Evolutionary conservation across 371 early-diverging fungal species (phyloP), one percentile per base, ranked within the genome.

Genomic region (Rhizomucor pusillus): DNA sequence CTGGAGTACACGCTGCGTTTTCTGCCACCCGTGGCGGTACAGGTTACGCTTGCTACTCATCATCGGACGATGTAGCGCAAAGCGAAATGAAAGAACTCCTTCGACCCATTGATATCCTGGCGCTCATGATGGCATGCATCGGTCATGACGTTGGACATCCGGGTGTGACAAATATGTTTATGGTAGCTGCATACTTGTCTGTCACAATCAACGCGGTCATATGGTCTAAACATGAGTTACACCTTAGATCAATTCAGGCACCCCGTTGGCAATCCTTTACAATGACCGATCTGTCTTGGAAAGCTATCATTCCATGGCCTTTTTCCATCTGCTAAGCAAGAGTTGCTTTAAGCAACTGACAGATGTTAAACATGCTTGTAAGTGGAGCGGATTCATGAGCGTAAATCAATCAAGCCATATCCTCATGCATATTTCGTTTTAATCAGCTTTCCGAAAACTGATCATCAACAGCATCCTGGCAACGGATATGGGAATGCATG

Each of bases 271-370:
- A 7, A 75, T 91, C 48, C 66, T 95, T 6, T 97, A 96, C 79
- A 94, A 95, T 68, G 95, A 95, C 75, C 83, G 86, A 54, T 90
- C 94, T 0, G 92, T 95, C 5, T 77, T 98, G 14, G 98, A 98
- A 73, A 94, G 91, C 67, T 94, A 91, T 69, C 98, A 98, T 65
- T 84, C 90, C 3, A 87, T 91, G 69, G 80, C 90, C 5, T 86
- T 94, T 43, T 93, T 92, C 69, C 82, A 87, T 61, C 66, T 97
- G 10, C 77, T 98, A 66, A 67, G 77, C 54, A 52, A 71, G 65
- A 73, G 80, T 52, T 81, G 84, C 11, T 86, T 85, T 56, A 66
- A 75, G 52, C 63, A 73, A 19, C 65, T 78, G 52, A 79, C 79
- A 23, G 80, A 80, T 22, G 39, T 62, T 0, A 59, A 66, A n/a